Percentiles rank a stretch among this genome's conserved stretches.
Conservation (phyloP, 495 filamentous ascomycete genomes). For the Hyaloscypha bicolor region DNA sequence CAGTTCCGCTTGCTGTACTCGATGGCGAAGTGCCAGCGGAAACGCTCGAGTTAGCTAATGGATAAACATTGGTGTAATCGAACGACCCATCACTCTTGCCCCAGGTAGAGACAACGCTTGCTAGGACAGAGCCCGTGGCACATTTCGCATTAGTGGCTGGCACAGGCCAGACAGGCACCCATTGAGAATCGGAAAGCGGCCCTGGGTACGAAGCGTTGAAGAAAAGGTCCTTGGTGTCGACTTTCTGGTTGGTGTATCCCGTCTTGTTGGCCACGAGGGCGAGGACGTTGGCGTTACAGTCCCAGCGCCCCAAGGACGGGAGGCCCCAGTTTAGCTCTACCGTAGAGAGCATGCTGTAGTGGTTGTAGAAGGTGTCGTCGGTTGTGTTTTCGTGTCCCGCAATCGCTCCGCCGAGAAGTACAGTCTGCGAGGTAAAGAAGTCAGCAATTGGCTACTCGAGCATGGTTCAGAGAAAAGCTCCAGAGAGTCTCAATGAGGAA, state of each 20-base stretch:
- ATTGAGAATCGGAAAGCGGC: slow-evolving; percentile 47
- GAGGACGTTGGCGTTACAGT: slow-evolving; percentile 61
- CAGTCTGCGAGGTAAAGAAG: slow-evolving; percentile 27
- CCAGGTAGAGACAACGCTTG: slow-evolving; percentile 46
- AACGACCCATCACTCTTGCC: slow-evolving; percentile 38
- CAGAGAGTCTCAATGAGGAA: too few relatives aligned
- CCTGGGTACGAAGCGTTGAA: slow-evolving; percentile 53
- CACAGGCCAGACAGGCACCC: slow-evolving; percentile 43
- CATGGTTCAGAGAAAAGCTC: too few relatives aligned
- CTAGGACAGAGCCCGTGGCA: slow-evolving; percentile 49
- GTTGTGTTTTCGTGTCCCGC: slow-evolving; percentile 56
- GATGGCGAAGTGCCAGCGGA: neutral
- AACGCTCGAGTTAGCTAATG: neutral
- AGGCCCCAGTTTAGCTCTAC: slow-evolving; percentile 55
- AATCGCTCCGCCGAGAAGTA: slow-evolving; percentile 67
- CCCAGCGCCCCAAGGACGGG: slow-evolving; percentile 59
- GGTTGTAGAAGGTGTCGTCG: slow-evolving; percentile 70
- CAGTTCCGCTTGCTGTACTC: neutral
- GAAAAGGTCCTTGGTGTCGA: slow-evolving; percentile 45
- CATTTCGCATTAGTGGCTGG: slow-evolving; percentile 44
- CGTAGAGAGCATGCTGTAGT: slow-evolving; percentile 69
- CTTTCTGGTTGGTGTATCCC: slow-evolving; percentile 48
- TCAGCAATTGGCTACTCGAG: too few relatives aligned
- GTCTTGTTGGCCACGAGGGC: slow-evolving; percentile 56
- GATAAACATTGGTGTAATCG: slow-evolving; percentile 40